A percentile compares a stretch with the other conserved stretches of the same genome.
phyloP scores from a whole-genome alignment of 106 monocot genomes.

The Triglochin maritima region DNA sequence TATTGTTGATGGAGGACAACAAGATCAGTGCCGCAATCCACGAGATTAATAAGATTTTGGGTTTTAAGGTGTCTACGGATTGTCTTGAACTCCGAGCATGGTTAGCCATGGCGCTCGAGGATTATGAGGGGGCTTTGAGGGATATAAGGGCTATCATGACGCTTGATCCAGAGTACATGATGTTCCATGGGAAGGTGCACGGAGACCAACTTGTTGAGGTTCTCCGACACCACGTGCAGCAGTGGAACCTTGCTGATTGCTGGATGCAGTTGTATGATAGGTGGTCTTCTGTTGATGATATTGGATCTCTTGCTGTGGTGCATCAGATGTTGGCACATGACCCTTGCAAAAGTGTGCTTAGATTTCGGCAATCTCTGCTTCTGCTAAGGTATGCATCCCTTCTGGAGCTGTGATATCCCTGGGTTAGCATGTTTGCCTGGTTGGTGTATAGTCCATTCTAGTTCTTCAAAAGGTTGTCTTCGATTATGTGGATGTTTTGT shows the following conservation, averaged over 20 bases:
- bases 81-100: conserved; percentile 91
- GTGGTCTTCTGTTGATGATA: conserved; percentile 96
- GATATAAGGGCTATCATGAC: conserved; percentile 89
- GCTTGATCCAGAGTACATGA: conserved; percentile 71
- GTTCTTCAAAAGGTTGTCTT: too few relatives aligned
- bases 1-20: conserved; percentile 60
- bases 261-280: conserved; percentile 98
- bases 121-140: conserved; percentile 55
- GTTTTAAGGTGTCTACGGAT: conserved; percentile 77
- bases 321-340: conserved; percentile 94
- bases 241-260: conserved; percentile 85
- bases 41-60: conserved; percentile 88
- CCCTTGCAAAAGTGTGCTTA: conserved; percentile 58
- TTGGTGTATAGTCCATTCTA: too few relatives aligned
- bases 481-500: too few relatives aligned
- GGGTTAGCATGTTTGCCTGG: background rate
- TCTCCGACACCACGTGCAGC: conserved; percentile 60
- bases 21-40: conserved; percentile 62
- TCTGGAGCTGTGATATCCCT: background rate
- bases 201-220: conserved; percentile 78
- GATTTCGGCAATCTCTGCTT: conserved; percentile 90
- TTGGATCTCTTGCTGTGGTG: conserved; percentile 93
- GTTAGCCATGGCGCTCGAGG: conserved; percentile 57
- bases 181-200: conserved; percentile 79
- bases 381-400: conserved; percentile 44